phyloP scores from a whole-genome alignment of 2,329 filamentous ascomycete species.

The Cadophora malorum region DNA sequence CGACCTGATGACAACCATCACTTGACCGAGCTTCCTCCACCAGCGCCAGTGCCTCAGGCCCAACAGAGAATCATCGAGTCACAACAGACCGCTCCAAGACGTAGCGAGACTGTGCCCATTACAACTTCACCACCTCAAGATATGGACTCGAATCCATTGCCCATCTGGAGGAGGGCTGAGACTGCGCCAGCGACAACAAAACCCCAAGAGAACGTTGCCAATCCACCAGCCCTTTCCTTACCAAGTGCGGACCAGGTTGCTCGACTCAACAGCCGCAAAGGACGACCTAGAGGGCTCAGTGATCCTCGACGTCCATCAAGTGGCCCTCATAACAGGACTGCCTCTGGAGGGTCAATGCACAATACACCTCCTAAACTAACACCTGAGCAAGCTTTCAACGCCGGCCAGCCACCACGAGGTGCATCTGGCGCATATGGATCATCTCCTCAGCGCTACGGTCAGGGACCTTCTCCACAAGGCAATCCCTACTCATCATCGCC shows the following conservation, averaged over 20 bases:
- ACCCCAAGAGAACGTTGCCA: not conserved
- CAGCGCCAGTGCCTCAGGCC: conserved; percentile 26
- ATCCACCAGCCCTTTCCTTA: conserved; percentile 20
- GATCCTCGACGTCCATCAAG: conserved; percentile 41
- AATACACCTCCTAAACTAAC: conserved; percentile 27
- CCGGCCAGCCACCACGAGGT: conserved; percentile 30
- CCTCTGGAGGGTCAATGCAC: conserved; percentile 29
- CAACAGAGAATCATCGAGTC: conserved; percentile 29
- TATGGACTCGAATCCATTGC: conserved; percentile 25
- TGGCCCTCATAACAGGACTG: conserved; percentile 25
- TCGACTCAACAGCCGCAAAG: conserved; percentile 43
- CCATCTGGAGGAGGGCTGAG: conserved; percentile 34
- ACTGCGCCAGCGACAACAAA: conserved; percentile 34
- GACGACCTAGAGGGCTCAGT: conserved; percentile 39
- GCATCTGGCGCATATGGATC: conserved; percentile 26
- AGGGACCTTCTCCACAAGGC: conserved; percentile 19
- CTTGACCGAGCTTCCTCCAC: conserved; percentile 33
- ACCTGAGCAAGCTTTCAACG: conserved; percentile 28
- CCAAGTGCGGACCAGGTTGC: conserved; percentile 43
- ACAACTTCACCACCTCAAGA: conserved; percentile 17
- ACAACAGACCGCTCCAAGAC: conserved; percentile 27
- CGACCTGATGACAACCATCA: conserved; percentile 37
- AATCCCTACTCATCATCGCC: conserved; percentile 29
- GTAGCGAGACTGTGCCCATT: conserved; percentile 36
- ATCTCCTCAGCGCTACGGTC: conserved; percentile 19